Base-by-base conservation (phyloP, 2,329 filamentous ascomycete genomes). In the Penicillium sp. region DNA sequence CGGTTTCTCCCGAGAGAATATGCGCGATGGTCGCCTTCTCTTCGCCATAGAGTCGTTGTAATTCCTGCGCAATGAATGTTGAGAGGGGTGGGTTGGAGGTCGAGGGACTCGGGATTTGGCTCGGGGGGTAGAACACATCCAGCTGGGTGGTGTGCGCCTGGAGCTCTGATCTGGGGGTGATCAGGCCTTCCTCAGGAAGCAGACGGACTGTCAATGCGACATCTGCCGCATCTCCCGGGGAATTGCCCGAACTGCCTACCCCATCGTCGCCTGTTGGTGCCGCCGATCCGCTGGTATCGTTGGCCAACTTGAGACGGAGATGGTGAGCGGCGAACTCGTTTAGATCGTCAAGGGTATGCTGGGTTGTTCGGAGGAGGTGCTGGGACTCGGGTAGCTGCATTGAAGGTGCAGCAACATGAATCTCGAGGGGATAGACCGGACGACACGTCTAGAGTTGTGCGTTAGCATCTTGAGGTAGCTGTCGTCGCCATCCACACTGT, bases 251-350 rank as follows among this genome's bases (percentile, higher is more conserved):
- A 29, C 50, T 37, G 13, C 48, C 44, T 6, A 43, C 18, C 12
- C 24, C 48, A 17, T 62, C 52, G 3, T 62, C 55, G 29, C 24
- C 42, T 21, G 54, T 34, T 17, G 47, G 33, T 13, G 30, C 24
- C 5, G 21, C 47, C 37, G 51, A 26, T 26, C 51, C 44, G 36
- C 36, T 43, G 24, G 55, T 49, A 26, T 62, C 61, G 6, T 81
- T 75, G 3, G 80, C 77, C 29, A 88, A 78, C 59, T 88, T 83
- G 21, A 94, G 79, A 34, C 89, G 86, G 34, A 97, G 78, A 65
- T 92, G 90, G 68, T 96, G 90, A 1, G 88, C 86, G 0, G 90
- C 86, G 68, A 95, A 93, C 62, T 93, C 89, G 65, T 93, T 92
- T 53, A 91, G 82, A 63, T 91, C 88, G 71, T 97, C 91, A 49